These are phyloP conservation scores for Cystobasidium ongulense DNA, from an alignment of 768 basidiomycete species.

Conservation along the genomic window DNA sequence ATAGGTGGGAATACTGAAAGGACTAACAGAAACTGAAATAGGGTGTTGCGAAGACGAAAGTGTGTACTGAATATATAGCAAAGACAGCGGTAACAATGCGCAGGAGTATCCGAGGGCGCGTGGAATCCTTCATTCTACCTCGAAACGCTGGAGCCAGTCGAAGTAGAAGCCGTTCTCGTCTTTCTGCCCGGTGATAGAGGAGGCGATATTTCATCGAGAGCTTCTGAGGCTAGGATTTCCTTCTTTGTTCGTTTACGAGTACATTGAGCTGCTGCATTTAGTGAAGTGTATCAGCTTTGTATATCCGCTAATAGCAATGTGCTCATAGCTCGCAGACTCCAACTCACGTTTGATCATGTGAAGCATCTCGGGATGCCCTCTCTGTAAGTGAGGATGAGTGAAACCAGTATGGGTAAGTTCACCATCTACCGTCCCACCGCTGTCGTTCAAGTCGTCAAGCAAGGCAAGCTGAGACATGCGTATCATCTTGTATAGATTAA, in stretches of 20 bases:
- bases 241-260: neutral
- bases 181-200: neutral
- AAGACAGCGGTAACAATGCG: too few species aligned
- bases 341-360: conserved; percentile 28
- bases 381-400: conserved; percentile 5
- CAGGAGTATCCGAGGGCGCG: too few species aligned
- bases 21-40: too few species aligned
- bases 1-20: too few species aligned
- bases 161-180: neutral
- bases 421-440: conserved; percentile 18
- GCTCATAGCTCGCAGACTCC: neutral
- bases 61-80: too few species aligned
- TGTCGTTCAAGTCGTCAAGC: conserved; percentile 22
- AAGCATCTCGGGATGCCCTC: conserved; percentile 18
- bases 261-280: conserved; percentile 9
- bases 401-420: conserved; percentile 26
- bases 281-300: too few species aligned
- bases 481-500: conserved; percentile 24
- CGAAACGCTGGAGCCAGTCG: neutral
- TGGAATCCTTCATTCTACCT: too few species aligned
- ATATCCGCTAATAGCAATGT: neutral
- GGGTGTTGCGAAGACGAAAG: too few species aligned
- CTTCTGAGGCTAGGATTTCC: neutral
- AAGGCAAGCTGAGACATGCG: conserved; percentile 29
- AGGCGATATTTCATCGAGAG: neutral